Evolutionary conservation across 140 eudicot genomes (phyloP), one percentile per base, ranked within the genome.

Genomic region (Flaveria floridana): DNA sequence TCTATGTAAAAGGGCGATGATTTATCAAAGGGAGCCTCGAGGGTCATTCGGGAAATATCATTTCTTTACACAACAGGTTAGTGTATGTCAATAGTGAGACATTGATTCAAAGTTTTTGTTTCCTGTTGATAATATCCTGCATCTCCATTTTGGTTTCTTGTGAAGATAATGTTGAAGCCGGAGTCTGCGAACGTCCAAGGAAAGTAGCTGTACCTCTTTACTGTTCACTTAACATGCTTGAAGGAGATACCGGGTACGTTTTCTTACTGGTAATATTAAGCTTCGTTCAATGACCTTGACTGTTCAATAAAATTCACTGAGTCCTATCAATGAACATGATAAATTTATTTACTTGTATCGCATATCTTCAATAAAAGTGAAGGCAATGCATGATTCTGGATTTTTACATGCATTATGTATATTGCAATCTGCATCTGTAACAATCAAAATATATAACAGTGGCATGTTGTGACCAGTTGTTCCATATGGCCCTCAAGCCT

Each of bases 201-300:
- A 86, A 86, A 71, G 74, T 90, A 66, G 79, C 77, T 47, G 82
- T 86, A 28, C 87, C 86, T 42, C 85, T 93, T 79, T 83, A 77
- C 58, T 93, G 88, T 79, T 93, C 98, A 46, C 93, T 86, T 73
- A 93, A 93, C 86, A 86, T 93, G 93, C 93, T 93, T 77, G 97
- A 93, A 86, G 98, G 97, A 77, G 97, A 88, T 80, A 93, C 97
- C 6, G 98, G 98, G 98, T 93, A 86, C 8, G 83, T n/a, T 11
- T 72, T 73, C 50, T 67, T 52, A 2, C 21, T 44, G n/a, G 39
- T 15, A 21, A 41, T 25, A 20, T 15, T 65, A 18, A 13, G 25
- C 23, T 61, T 72, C 6, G 3, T 57, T 72, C 42, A 44, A 11
- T 44, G 50, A 44, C 12, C 3, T 7, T 44, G 14, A 44, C 50